A percentile compares a stretch with the other conserved stretches of the same genome.
phyloP scores from a whole-genome alignment of 768 basidiomycete genomes.

The Tulasnella sp. region DNA sequence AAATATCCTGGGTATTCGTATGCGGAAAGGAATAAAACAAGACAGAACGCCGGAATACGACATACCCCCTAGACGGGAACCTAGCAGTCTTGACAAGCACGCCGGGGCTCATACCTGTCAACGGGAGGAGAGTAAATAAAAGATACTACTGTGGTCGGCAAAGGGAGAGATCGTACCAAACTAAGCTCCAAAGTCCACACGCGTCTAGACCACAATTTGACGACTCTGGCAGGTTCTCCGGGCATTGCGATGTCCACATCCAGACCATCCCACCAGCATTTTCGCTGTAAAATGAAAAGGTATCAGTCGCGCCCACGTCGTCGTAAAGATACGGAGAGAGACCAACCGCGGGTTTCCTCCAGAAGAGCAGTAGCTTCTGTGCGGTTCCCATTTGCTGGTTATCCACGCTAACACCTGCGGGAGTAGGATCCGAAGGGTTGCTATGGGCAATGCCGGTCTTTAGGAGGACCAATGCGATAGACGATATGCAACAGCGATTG shows the following conservation, averaged over 20 bases:
- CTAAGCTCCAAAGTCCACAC: conserved; percentile 98
- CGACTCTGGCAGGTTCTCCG: conserved; percentile 41
- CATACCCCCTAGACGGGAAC: no score
- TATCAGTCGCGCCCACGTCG: background rate
- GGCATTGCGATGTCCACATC: conserved; percentile 70
- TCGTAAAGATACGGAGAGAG: conserved; percentile 10
- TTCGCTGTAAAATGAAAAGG: conserved; percentile 52
- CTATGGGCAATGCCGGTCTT: conserved; percentile 92
- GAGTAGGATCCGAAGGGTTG: conserved; percentile 35
- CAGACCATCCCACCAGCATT: conserved; percentile 99
- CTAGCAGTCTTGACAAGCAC: no score
- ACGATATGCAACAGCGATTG: conserved; percentile 93
- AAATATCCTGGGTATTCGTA: no score
- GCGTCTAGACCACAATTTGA: conserved; percentile 93
- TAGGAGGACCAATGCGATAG: conserved; percentile 91
- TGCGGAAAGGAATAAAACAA: no score
- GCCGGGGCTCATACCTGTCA: no score
- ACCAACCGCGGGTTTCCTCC: conserved; percentile 98
- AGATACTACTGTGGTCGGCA: no score
- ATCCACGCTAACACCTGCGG: conserved; percentile 73
- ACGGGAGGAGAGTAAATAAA: no score
- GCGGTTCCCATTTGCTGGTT: conserved; percentile 92
- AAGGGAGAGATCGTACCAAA: conserved; percentile 43
- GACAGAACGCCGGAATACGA: no score
- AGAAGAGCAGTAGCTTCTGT: conserved; percentile 93